Percentiles rank a stretch among this genome's conserved stretches.
These are phyloP conservation scores for Juncus effusus DNA, from an alignment of 176 grass and related monocot genomes.

Conservation along the genomic window DNA sequence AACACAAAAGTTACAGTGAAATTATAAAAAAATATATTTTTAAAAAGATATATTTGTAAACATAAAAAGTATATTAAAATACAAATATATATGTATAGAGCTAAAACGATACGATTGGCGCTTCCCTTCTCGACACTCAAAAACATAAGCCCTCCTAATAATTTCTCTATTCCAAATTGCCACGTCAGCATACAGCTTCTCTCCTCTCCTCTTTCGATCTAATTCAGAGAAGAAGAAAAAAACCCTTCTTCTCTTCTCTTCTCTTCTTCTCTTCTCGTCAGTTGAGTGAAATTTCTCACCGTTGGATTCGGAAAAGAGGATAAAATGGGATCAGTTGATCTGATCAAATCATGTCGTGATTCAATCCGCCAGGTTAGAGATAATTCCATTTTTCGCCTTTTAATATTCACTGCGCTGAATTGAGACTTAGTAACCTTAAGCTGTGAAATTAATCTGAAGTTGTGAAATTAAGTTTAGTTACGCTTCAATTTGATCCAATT, in stretches of 20 bases:
- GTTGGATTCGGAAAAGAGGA: background rate
- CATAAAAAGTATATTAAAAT: too few species aligned
- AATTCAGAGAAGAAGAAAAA: too few species aligned
- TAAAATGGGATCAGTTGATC: conserved; percentile 71
- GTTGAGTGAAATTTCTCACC: background rate
- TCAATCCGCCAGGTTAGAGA: conserved; percentile 65
- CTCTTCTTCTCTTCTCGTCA: background rate
- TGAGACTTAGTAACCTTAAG: background rate
- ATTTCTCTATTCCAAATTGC: too few species aligned
- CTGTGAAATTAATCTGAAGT: background rate
- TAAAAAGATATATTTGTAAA: too few species aligned
- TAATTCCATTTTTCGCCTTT: background rate
- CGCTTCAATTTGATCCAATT: background rate
- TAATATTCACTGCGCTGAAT: background rate
- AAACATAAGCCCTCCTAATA: too few species aligned
- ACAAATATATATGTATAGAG: too few species aligned
- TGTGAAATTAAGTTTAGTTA: background rate
- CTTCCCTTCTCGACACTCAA: too few species aligned
- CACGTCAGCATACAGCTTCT: too few species aligned
- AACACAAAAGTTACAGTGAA: too few species aligned
- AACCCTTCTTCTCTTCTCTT: background rate
- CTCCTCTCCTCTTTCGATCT: too few species aligned
- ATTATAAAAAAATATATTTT: too few species aligned
- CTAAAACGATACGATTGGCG: too few species aligned
- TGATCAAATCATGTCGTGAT: conserved; percentile 66